These are phyloP conservation scores for Saccharum hybrid DNA, from an alignment of 202 grass and related monocot genomes.

Conservation along the genomic window DNA sequence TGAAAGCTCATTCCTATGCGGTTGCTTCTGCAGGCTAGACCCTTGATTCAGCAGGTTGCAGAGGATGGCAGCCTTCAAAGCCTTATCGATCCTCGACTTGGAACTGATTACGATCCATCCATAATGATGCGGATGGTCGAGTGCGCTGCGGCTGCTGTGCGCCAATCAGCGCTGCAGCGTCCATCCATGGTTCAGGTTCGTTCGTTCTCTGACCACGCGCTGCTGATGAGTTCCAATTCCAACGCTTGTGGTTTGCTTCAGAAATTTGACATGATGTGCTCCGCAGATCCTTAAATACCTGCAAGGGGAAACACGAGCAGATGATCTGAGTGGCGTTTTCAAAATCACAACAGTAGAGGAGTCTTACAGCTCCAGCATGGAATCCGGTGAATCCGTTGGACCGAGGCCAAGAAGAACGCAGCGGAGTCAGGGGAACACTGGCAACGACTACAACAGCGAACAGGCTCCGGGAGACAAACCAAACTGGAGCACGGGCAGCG, in stretches of 20 bases:
- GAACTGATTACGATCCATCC: slow-evolving; percentile 24
- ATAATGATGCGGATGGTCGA: slow-evolving; percentile 46
- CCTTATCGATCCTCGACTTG: slow-evolving; percentile 39
- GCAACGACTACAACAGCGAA: slow-evolving; percentile 6
- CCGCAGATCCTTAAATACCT: slow-evolving; percentile 44
- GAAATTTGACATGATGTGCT: background rate
- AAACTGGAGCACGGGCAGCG: background rate
- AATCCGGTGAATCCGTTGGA: slow-evolving; percentile 36
- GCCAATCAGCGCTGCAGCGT: slow-evolving; percentile 29
- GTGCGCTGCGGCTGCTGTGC: slow-evolving; percentile 42
- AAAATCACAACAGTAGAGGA: background rate
- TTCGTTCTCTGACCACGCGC: background rate
- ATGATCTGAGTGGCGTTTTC: background rate
- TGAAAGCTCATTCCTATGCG: slow-evolving; percentile 9
- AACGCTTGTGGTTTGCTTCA: background rate
- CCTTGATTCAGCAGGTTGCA: slow-evolving; percentile 35
- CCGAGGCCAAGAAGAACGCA: slow-evolving; percentile 25
- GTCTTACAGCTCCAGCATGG: slow-evolving; percentile 24
- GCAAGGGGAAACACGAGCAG: slow-evolving; percentile 39
- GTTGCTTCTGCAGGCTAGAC: slow-evolving; percentile 36
- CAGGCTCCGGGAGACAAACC: background rate
- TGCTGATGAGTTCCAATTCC: no score
- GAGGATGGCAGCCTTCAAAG: slow-evolving; percentile 24
- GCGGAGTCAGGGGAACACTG: background rate
- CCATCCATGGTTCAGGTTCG: slow-evolving; percentile 55